Percentiles rank a stretch among this genome's conserved stretches.
Evolutionary conservation across 1,139 yeast genomes (phyloP).

Genomic region (Taphrina wiesneri): DNA sequence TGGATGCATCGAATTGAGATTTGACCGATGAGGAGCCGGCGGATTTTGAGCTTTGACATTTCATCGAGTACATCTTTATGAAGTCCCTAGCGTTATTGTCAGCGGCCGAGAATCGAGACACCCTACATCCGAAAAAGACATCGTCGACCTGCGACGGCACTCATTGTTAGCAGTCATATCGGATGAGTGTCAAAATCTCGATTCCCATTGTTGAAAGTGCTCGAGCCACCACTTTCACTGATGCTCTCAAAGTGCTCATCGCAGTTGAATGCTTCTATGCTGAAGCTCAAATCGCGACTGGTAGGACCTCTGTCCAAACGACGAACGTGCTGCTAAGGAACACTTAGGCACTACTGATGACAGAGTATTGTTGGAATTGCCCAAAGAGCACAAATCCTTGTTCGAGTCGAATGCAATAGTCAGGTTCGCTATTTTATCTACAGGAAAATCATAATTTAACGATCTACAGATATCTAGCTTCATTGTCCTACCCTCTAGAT

Average conservation of each 20-base stretch:
- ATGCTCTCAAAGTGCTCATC: constrained; percentile 34
- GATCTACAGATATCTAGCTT: background rate
- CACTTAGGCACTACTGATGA: background rate
- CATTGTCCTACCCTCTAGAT: background rate
- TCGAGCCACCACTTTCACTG: constrained; percentile 18
- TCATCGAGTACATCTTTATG: no score
- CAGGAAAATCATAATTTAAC: background rate
- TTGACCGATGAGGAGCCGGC: constrained; percentile 1
- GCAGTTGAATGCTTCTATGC: constrained; percentile 27
- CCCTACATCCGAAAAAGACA: no score
- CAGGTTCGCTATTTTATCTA: constrained; percentile 49
- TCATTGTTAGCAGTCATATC: no score
- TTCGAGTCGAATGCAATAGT: constrained; percentile 83
- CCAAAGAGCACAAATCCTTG: constrained; percentile 44
- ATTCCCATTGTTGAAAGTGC: constrained; percentile 12
- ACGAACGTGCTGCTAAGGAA: background rate
- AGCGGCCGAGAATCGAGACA: no score
- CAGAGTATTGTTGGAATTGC: constrained; percentile 8
- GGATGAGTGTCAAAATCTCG: constrained; percentile 12
- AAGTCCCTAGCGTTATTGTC: no score
- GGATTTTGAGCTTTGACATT: no score
- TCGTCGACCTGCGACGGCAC: no score
- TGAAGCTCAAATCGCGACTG: constrained; percentile 6
- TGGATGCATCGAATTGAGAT: no score
- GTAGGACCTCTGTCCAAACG: background rate